phyloP scores from a whole-genome alignment of 2,329 filamentous ascomycete genomes.

The Clonostachys rhizophaga region DNA sequence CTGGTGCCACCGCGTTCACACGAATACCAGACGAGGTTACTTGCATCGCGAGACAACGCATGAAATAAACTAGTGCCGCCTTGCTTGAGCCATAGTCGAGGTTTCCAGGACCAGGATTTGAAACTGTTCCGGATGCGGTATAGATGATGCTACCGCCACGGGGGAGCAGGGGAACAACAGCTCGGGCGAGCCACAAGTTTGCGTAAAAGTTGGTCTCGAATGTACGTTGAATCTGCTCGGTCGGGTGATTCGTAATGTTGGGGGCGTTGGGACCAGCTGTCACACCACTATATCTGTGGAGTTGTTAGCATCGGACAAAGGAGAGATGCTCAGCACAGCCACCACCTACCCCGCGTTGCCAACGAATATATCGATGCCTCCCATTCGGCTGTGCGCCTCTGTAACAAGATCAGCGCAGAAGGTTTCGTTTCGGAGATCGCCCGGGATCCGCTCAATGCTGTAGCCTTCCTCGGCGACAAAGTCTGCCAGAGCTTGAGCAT shows the following conservation, averaged over 20 bases:
- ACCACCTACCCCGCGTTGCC: conserved; percentile 24
- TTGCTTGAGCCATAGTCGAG: conserved; percentile 55
- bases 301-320: neutral
- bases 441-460: neutral
- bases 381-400: neutral
- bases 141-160: conserved; percentile 49
- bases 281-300: neutral
- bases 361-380: neutral
- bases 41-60: conserved; percentile 44
- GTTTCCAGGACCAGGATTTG: conserved; percentile 43
- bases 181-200: neutral
- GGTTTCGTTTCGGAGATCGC: neutral
- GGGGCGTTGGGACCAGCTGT: neutral
- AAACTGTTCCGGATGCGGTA: conserved; percentile 47
- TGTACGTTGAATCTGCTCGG: neutral
- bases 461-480: conserved; percentile 35
- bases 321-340: too few relatives aligned
- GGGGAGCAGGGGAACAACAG: conserved; percentile 24
- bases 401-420: neutral
- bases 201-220: neutral
- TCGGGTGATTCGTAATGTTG: neutral
- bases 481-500: conserved; percentile 48
- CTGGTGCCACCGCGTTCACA: conserved; percentile 41
- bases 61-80: conserved; percentile 53
- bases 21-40: conserved; percentile 48